Base-by-base conservation (phyloP, 2,329 filamentous ascomycete species). In the Ophiocordyceps robertsii region DNA sequence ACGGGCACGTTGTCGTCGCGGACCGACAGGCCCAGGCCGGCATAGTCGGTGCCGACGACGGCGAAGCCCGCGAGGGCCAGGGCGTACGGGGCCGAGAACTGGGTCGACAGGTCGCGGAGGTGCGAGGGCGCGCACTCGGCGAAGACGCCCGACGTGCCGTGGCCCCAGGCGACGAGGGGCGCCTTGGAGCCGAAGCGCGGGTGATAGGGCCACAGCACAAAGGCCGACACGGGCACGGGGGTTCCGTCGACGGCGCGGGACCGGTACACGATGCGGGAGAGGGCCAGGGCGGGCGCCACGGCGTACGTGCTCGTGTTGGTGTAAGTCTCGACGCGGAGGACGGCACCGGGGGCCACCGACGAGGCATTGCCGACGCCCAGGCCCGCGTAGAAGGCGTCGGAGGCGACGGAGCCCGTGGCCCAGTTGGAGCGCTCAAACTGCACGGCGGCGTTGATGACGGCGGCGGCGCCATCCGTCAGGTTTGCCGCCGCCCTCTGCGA, bases 251-350 rank as follows among this genome's bases (percentile, higher is more conserved):
- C 46, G n/a, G 60, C 63, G 17, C 56, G 59, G 0, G 68, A 67
- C 17, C 64, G 64, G 54, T 69, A 75, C 3, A 71, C 47, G 46
- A 75, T 62, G 13, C 70, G 64, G 2, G 68, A 73, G 37, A 75
- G 51, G 3, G 67, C 57, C 1, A 62, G 52, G n/a, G 52, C 54
- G 0, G 66, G 57, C 0, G 69, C 60, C 3, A 70, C 43, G 1
- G 62, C 62, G 51, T 65, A 71, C 4, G 49, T 43, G 0, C 53
- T 49, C 1, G 57, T 55, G 45, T 66, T 57, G 6, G 65, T 68
- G 46, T 53, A 45, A 7, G 54, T 40, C 46, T 71, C 62, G 16
- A 67, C 50, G 42, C 61, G 63, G 21, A 71, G 51, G 10, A 70
- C 46, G 1, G 54, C 50, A 5, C 67, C 67, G 4, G 63, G 56